Evolutionary conservation across 75 land plant genomes (phyloP), one percentile per base, ranked within the genome.

Genomic region (Ceratopteris richardii): DNA sequence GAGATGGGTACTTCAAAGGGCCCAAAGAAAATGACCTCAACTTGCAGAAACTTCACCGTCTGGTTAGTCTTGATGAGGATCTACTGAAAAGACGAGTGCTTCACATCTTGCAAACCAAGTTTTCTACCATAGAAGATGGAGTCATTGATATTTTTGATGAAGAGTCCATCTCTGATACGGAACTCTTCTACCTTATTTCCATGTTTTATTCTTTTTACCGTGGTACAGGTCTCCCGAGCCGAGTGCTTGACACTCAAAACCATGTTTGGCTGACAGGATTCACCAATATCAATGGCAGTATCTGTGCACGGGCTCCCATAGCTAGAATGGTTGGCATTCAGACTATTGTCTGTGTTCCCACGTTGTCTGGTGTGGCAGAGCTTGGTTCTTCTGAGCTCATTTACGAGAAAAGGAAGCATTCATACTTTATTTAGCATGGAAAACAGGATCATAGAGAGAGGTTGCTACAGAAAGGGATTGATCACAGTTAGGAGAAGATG

Each of bases 111-210:
- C 90, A 87, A 43, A 67, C 92, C 19, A 3, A 33, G 9, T 33
- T 33, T 33, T 33, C 7, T 33, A 9, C 37, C 3, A 9, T 9
- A 33, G 37, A 9, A 33, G 70, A 31, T 21, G 19, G 40, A 28
- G 80, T 73, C 28, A 74, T 56, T 13, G 69, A 77, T 1, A 0
- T 13, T 14, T 75, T 70, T 3, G 9, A 26, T 1, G 82, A 79
- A 21, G 90, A 86, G 56, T 85, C 84, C 51, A 92, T 90, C 10
- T 83, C 96, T n/a, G 96, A 90, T 51, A 75, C 88, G 1, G 96
- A 90, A 73, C 87, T 91, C 92, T 90, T 87, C 70, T 90, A 83
- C 68, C 68, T 90, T 20, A 70, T 90, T n/a, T 90, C 96, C 31
- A 90, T 90, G 96, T 81, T 84, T 22, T 85, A 87, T 62, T 74